Base-by-base conservation (phyloP, 768 basidiomycete genomes). In the Amyloporia xantha region DNA sequence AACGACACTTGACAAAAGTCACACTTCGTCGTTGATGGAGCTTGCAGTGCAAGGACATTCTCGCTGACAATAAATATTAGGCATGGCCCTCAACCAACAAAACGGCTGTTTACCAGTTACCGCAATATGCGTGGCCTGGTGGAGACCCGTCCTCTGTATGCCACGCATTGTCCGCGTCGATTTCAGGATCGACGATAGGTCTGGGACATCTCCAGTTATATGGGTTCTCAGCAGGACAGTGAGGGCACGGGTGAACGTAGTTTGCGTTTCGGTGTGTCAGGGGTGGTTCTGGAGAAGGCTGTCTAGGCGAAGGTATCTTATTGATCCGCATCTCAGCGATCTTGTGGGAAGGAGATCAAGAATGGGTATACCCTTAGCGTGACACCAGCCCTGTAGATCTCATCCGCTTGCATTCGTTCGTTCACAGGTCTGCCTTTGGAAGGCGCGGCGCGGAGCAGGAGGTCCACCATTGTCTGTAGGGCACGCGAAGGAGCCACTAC, bases 41-140 rank as follows among this genome's bases (percentile, higher is more conserved):
- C 86, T 26, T 68, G 71, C 2, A 84, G 65, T 23, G 86, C 86
- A 21, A 90, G 77, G 4, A 90, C 61, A 59, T 78, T 87, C 66
- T 91, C 90, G 59, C 87, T 89, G 19, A n/a, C n/a, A n/a, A n/a
- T n/a, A n/a, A n/a, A n/a, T n/a, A n/a, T n/a, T n/a, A n/a, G n/a
- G n/a, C n/a, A n/a, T n/a, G n/a, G n/a, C n/a, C n/a, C n/a, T n/a
- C n/a, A n/a, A n/a, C n/a, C n/a, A n/a, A n/a, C n/a, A n/a, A n/a
- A n/a, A n/a, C n/a, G n/a, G n/a, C n/a, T n/a, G n/a, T n/a, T 44
- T 58, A 86, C 86, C 89, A 92, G 59, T 89, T 87, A 25, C 86
- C 90, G 54, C 90, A 92, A 57, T 80, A 78, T 10, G 69, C 80
- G 54, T 92, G 90, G 17, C 88, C 90, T 1, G 86, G 84, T 2